Evolutionary conservation across 768 basidiomycete genomes (phyloP).

Genomic region (Agaricus subrufescens): DNA sequence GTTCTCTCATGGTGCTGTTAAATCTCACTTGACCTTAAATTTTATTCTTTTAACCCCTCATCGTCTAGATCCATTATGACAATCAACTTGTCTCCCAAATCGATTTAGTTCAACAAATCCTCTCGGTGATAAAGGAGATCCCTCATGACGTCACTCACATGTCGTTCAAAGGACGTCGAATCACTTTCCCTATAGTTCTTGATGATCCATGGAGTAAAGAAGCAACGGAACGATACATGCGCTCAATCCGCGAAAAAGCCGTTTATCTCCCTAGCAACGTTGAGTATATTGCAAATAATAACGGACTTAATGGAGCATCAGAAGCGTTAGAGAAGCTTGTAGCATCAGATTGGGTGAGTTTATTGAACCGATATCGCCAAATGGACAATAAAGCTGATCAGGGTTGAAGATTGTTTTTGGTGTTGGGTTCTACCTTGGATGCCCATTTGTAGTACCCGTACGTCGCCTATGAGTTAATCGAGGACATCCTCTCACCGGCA

Average conservation of each 20-base stretch:
- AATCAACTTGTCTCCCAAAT: slow-evolving; percentile 35
- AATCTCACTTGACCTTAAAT: neutral
- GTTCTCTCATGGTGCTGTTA: slow-evolving; percentile 47
- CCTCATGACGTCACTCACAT: slow-evolving; percentile 35
- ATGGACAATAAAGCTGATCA: neutral
- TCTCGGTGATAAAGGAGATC: slow-evolving; percentile 31
- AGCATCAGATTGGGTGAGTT: slow-evolving; percentile 44
- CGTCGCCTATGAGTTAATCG: slow-evolving; percentile 9
- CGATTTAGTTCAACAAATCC: slow-evolving; percentile 36
- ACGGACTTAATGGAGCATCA: slow-evolving; percentile 41
- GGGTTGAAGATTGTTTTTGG: slow-evolving; percentile 48
- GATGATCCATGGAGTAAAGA: slow-evolving; percentile 56
- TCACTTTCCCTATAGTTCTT: slow-evolving; percentile 59
- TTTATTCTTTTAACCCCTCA: neutral
- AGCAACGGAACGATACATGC: slow-evolving; percentile 55
- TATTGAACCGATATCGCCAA: neutral
- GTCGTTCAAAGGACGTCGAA: slow-evolving; percentile 44
- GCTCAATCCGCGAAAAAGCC: slow-evolving; percentile 46
- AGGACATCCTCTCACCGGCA: neutral
- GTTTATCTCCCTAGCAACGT: slow-evolving; percentile 68
- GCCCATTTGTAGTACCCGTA: slow-evolving; percentile 59
- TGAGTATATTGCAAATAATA: slow-evolving; percentile 60
- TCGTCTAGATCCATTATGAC: slow-evolving; percentile 46
- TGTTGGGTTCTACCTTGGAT: slow-evolving; percentile 61
- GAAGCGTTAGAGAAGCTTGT: slow-evolving; percentile 44